Conservation (phyloP, 2,329 filamentous ascomycete genomes). For the Hypoxylon sp. region DNA sequence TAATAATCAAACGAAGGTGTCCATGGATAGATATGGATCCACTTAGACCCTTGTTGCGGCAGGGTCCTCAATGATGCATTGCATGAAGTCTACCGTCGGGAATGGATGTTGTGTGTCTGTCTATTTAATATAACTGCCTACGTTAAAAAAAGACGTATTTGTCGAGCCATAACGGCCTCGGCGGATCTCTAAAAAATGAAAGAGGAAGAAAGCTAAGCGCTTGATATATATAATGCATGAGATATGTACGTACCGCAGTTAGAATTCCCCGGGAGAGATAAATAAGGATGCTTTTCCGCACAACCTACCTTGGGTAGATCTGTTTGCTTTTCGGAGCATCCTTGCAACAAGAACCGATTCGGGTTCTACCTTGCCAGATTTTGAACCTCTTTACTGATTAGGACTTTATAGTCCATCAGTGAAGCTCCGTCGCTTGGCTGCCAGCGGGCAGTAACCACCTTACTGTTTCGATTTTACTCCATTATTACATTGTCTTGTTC, state of each 20-base stretch:
- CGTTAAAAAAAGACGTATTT: conserved; percentile 1
- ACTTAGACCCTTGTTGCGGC: conserved; percentile 33
- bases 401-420: conserved; percentile 45
- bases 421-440: conserved; percentile 50
- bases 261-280: conserved; percentile 35
- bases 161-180: conserved; percentile 6
- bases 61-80: conserved; percentile 38
- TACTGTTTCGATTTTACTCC: conserved; percentile 10
- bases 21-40: conserved; percentile 32
- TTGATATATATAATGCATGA: conserved; percentile 10
- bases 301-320: conserved; percentile 43
- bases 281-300: conserved; percentile 47
- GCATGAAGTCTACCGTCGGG: conserved; percentile 30
- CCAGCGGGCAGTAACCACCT: conserved; percentile 51
- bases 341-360: conserved; percentile 35
- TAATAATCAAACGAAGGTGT: conserved; percentile 39
- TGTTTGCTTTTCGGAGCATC: conserved; percentile 37
- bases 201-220: neutral
- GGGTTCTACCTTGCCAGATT: conserved; percentile 30
- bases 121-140: conserved; percentile 9
- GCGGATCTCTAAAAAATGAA: neutral
- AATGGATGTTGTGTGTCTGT: conserved; percentile 7
- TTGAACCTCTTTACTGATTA: conserved; percentile 41
- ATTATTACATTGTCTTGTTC: conserved; percentile 20
- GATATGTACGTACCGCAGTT: conserved; percentile 8